Evolutionary conservation across 768 basidiomycete species (phyloP).

Genomic region (Russula virescens): DNA sequence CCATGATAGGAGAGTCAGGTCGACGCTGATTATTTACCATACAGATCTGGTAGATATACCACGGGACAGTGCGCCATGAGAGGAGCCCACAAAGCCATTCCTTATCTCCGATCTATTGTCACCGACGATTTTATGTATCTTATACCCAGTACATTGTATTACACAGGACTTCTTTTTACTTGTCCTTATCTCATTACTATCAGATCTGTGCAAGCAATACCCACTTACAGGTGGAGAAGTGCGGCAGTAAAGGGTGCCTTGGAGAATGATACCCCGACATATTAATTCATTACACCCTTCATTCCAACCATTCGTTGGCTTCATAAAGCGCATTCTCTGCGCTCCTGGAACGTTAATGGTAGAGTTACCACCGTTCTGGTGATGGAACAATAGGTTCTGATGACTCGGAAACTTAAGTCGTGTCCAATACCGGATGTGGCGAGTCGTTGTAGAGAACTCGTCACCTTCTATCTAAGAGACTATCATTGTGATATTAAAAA

Average conservation of each 20-base stretch:
- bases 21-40: neutral
- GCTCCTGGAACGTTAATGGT: neutral
- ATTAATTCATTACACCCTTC: neutral
- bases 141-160: slow-evolving; percentile 1
- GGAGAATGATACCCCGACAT: neutral
- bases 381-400: no score
- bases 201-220: no score
- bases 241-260: neutral
- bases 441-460: no score
- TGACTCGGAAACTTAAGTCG: no score
- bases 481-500: neutral
- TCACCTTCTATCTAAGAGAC: no score
- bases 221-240: no score
- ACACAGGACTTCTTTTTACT: neutral
- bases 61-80: neutral
- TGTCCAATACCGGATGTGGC: no score
- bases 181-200: neutral
- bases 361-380: neutral
- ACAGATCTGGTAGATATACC: slow-evolving; percentile 16
- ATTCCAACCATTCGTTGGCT: neutral
- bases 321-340: neutral
- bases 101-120: neutral
- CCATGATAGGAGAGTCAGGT: neutral
- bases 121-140: neutral
- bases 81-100: neutral